These are phyloP conservation scores for Hura crepitans DNA, from an alignment of 441 rosid species.

Conservation along the genomic window DNA sequence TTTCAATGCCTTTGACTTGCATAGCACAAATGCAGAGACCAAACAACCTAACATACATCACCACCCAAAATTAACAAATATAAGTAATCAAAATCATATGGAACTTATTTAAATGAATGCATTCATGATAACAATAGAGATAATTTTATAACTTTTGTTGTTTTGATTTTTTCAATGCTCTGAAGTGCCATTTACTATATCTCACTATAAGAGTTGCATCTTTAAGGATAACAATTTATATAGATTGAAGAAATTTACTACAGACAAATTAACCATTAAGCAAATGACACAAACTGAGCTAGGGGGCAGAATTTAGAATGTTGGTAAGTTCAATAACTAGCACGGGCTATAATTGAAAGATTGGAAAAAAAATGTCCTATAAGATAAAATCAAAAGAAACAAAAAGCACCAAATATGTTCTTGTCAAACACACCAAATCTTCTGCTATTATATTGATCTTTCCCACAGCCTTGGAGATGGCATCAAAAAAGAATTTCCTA, in stretches of 20 bases:
- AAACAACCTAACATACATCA: neutral
- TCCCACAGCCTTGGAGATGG: conserved; percentile 64
- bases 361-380: neutral
- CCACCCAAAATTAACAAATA: neutral
- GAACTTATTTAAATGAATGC: neutral
- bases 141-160: too few species aligned
- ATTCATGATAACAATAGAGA: neutral
- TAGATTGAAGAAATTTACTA: neutral
- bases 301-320: neutral
- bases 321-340: neutral
- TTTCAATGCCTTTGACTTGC: neutral
- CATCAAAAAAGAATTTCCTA: conserved; percentile 78
- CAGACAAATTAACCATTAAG: neutral
- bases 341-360: neutral
- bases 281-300: neutral
- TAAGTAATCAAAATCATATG: neutral
- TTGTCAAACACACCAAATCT: conserved; percentile 68
- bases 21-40: neutral
- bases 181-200: neutral
- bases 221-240: neutral
- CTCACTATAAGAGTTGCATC: neutral
- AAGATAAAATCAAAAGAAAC: conserved; percentile 1
- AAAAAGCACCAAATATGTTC: conserved; percentile 8
- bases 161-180: too few species aligned
- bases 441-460: conserved; percentile 77